Evolutionary conservation across 805 yeast genomes (phyloP).

Genomic region (Sugiyamaella lignohabitans): DNA sequence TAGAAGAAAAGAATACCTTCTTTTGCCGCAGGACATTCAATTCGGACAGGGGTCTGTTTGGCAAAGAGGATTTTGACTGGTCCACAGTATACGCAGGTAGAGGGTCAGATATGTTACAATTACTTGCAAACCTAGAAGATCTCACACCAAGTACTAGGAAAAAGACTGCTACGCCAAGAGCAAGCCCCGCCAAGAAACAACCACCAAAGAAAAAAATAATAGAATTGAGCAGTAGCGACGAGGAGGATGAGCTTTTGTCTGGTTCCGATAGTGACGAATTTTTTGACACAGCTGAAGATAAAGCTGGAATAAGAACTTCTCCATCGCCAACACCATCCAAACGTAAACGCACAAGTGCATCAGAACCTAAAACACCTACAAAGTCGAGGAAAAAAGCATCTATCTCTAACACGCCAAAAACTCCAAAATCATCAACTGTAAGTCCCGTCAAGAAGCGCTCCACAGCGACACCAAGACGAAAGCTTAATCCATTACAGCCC

Average conservation of each 20-base stretch:
- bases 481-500: slow-evolving; percentile 9
- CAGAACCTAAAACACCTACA: background rate
- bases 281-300: background rate
- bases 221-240: slow-evolving; percentile 5
- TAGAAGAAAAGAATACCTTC: background rate
- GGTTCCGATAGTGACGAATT: background rate
- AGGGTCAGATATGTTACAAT: background rate
- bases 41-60: slow-evolving; percentile 1
- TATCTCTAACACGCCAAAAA: slow-evolving; percentile 1
- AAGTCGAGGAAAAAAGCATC: background rate
- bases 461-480: slow-evolving; percentile 8
- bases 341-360: background rate
- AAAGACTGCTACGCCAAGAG: slow-evolving; percentile 2
- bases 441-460: slow-evolving; percentile 5
- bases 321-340: background rate
- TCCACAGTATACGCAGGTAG: slow-evolving; percentile 5
- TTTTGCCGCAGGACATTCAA: slow-evolving; percentile 13
- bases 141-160: slow-evolving; percentile 4
- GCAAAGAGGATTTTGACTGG: slow-evolving; percentile 16
- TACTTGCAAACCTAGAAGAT: background rate
- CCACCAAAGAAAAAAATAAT: slow-evolving; percentile 3
- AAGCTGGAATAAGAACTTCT: background rate
- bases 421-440: background rate
- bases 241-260: background rate
- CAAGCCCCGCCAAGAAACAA: slow-evolving; percentile 1